A percentile compares a stretch with the other conserved stretches of the same genome.
Conservation (phyloP, 805 yeast species). For the Starmerella stigmatis region DNA sequence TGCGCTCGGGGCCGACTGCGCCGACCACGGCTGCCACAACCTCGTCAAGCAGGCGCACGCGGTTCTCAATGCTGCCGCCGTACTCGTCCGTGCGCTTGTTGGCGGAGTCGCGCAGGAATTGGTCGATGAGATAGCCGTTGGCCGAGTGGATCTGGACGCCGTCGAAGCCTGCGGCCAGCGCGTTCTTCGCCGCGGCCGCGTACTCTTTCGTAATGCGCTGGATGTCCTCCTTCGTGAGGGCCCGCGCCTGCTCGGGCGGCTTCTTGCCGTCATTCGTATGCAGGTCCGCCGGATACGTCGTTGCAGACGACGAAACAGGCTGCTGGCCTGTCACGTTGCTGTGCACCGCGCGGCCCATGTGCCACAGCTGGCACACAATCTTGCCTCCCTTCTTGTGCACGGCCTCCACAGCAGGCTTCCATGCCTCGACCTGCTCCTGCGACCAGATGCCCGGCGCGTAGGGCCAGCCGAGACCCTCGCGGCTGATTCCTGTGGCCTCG, state of each 20-base stretch:
- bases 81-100: too few relatives aligned
- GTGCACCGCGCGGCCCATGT: constrained; percentile 19
- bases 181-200: too few relatives aligned
- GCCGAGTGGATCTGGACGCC: too few relatives aligned
- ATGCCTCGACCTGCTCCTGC: constrained; percentile 27
- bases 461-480: constrained; percentile 35
- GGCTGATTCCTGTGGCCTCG: constrained; percentile 46
- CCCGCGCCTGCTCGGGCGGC: constrained; percentile 27
- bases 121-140: too few relatives aligned
- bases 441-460: constrained; percentile 28
- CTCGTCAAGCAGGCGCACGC: too few relatives aligned
- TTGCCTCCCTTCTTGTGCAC: constrained; percentile 26
- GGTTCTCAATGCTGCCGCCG: too few relatives aligned
- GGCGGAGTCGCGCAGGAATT: too few relatives aligned
- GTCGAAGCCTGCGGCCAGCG: too few relatives aligned
- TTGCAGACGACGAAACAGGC: constrained; percentile 10
- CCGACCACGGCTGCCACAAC: too few relatives aligned
- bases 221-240: constrained; percentile 38
- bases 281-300: background rate
- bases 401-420: constrained; percentile 31
- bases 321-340: constrained; percentile 14
- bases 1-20: too few relatives aligned
- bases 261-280: constrained; percentile 18
- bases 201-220: constrained; percentile 36
- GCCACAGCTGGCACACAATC: constrained; percentile 20